Conservation (phyloP, 148 eudicot species). For the Rhododendron williamsianum region DNA sequence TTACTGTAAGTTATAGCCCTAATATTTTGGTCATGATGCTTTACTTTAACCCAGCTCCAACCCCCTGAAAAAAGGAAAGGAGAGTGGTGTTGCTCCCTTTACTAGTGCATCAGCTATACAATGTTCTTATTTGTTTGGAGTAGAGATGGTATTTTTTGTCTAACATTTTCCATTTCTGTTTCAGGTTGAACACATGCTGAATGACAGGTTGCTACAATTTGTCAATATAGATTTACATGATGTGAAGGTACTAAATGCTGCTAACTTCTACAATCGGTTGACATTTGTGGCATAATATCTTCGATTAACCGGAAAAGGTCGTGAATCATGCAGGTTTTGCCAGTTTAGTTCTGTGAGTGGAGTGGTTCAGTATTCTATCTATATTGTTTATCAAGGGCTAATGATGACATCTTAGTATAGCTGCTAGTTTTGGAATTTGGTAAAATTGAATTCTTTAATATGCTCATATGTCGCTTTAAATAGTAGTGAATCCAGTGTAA, state of each 20-base stretch:
- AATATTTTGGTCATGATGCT: background rate
- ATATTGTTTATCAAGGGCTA: background rate
- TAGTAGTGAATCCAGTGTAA: background rate
- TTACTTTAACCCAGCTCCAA: background rate
- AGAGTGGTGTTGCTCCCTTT: background rate
- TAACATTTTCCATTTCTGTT: constrained; percentile 17
- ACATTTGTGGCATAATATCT: background rate
- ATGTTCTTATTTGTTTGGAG: constrained; percentile 5
- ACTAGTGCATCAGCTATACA: background rate
- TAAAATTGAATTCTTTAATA: background rate
- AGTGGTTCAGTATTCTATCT: background rate
- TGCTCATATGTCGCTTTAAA: background rate
- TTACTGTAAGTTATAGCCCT: background rate
- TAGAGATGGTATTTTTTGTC: background rate
- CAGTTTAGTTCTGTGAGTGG: background rate
- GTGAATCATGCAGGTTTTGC: background rate
- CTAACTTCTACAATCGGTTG: background rate
- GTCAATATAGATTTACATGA: constrained; percentile 91
- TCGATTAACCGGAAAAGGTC: background rate
- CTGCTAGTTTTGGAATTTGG: background rate
- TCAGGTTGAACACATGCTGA: constrained; percentile 95
- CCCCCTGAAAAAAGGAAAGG: background rate
- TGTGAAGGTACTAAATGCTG: constrained; percentile 66
- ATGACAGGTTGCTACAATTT: constrained; percentile 83
- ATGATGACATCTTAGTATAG: constrained; percentile 3